Conservation (phyloP, 108 stramenopile genomes). For the Craspedostauros australis region DNA sequence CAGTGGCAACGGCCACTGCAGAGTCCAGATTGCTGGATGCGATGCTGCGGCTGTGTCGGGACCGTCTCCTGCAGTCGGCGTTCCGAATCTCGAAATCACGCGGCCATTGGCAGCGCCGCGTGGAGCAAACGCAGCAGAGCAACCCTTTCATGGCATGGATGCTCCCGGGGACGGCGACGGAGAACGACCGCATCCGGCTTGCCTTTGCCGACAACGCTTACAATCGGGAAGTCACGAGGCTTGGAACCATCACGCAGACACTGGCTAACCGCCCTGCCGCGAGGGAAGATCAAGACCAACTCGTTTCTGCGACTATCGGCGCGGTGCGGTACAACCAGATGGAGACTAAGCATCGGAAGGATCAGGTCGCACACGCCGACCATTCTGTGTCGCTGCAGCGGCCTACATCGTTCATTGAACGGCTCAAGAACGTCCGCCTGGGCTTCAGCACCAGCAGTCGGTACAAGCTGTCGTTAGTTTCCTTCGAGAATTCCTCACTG, state of each 20-base stretch:
- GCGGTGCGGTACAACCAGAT: constrained; percentile 6
- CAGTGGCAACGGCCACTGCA: constrained; percentile 18
- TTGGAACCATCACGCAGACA: constrained; percentile 43
- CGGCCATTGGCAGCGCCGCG: constrained; percentile 54
- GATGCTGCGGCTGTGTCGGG: constrained; percentile 52
- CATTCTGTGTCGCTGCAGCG: background rate
- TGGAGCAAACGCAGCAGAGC: constrained; percentile 8
- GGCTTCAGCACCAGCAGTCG: too few species aligned
- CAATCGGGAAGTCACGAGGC: constrained; percentile 43
- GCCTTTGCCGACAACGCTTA: constrained; percentile 54
- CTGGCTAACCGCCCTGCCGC: constrained; percentile 44
- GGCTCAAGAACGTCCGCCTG: too few species aligned
- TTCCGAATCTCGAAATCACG: constrained; percentile 46
- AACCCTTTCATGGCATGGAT: background rate
- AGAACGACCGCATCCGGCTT: constrained; percentile 34
- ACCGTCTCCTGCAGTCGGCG: constrained; percentile 53
- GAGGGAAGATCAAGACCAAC: constrained; percentile 26
- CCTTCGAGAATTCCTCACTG: background rate
- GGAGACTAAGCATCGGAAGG: background rate
- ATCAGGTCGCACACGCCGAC: background rate
- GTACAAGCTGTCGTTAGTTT: background rate
- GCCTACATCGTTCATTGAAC: too few species aligned
- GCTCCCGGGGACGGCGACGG: constrained; percentile 1
- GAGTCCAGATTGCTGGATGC: constrained; percentile 59
- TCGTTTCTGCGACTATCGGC: background rate